These are phyloP conservation scores for Russula emetica DNA, from an alignment of 768 basidiomycete genomes.

Conservation along the genomic window DNA sequence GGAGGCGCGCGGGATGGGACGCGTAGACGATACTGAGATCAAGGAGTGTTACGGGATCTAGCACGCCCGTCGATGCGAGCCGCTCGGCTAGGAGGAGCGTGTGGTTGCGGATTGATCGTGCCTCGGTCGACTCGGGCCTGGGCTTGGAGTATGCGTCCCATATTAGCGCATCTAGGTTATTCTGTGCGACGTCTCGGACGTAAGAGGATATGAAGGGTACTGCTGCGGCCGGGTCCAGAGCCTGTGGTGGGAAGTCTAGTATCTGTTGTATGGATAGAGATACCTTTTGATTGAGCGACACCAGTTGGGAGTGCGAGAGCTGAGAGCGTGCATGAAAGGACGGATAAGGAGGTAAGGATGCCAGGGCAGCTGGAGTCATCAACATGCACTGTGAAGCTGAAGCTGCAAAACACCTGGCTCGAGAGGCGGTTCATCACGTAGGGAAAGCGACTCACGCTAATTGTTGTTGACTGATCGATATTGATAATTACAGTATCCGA, in stretches of 20 bases:
- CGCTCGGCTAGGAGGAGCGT: slow-evolving; percentile 56
- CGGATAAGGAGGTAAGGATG: slow-evolving; percentile 53
- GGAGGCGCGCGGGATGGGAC: slow-evolving; percentile 42
- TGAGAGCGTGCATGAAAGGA: slow-evolving; percentile 45
- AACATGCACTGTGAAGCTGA: background rate
- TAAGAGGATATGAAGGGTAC: slow-evolving; percentile 54
- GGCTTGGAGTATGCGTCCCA: slow-evolving; percentile 41
- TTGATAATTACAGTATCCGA: background rate
- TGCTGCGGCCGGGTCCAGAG: slow-evolving; percentile 45
- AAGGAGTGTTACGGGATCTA: slow-evolving; percentile 54
- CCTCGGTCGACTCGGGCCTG: slow-evolving; percentile 31
- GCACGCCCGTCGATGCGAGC: slow-evolving; percentile 38
- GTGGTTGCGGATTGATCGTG: slow-evolving; percentile 45
- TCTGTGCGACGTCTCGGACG: slow-evolving; percentile 51
- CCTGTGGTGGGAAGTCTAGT: slow-evolving; percentile 46
- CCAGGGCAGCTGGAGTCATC: slow-evolving; percentile 24
- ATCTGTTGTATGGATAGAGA: slow-evolving; percentile 44
- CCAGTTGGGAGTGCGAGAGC: slow-evolving; percentile 50
- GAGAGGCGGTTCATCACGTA: background rate
- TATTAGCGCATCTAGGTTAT: slow-evolving; percentile 51
- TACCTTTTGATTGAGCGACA: slow-evolving; percentile 46
- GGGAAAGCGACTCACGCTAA: background rate
- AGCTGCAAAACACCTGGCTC: background rate
- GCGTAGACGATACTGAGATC: slow-evolving; percentile 61
- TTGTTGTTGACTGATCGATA: background rate